A percentile compares a stretch with the other conserved stretches of the same genome.
Evolutionary conservation across 1,284 basidiomycete species (phyloP).

Genomic region (Microbotryomycetes sp.): DNA sequence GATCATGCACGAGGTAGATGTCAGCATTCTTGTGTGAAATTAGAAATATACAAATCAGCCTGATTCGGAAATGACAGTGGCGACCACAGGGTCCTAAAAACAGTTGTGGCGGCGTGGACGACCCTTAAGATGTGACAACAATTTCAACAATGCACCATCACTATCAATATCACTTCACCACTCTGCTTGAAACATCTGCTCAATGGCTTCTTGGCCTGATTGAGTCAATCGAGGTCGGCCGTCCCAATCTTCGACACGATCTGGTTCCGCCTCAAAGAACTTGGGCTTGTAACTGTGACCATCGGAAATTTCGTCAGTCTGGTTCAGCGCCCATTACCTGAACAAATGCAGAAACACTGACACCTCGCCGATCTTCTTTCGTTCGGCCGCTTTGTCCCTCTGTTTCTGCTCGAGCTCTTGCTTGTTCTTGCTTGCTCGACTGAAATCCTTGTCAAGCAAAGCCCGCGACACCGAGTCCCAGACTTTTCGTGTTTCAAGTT

Average conservation of each 20-base stretch:
- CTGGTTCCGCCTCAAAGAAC: conserved; percentile 59
- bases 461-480: conserved; percentile 79
- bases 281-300: conserved; percentile 64
- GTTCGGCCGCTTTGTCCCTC: conserved; percentile 72
- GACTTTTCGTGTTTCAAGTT: conserved; percentile 74
- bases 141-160: too few relatives aligned
- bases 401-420: conserved; percentile 82
- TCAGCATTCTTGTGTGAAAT: too few relatives aligned
- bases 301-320: background rate
- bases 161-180: background rate
- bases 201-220: conserved; percentile 40
- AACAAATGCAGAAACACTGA: conserved; percentile 49
- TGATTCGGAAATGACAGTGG: too few relatives aligned
- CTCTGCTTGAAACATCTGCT: conserved; percentile 36
- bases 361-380: conserved; percentile 69
- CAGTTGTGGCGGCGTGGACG: too few relatives aligned
- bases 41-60: too few relatives aligned
- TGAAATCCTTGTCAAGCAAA: conserved; percentile 73
- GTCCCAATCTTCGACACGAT: conserved; percentile 52
- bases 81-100: too few relatives aligned
- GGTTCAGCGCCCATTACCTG: conserved; percentile 7
- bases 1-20: too few relatives aligned
- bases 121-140: too few relatives aligned
- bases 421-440: conserved; percentile 73
- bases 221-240: conserved; percentile 68